Conservation (phyloP, 2,329 filamentous ascomycete species). For the Elsinoe arachidis region DNA sequence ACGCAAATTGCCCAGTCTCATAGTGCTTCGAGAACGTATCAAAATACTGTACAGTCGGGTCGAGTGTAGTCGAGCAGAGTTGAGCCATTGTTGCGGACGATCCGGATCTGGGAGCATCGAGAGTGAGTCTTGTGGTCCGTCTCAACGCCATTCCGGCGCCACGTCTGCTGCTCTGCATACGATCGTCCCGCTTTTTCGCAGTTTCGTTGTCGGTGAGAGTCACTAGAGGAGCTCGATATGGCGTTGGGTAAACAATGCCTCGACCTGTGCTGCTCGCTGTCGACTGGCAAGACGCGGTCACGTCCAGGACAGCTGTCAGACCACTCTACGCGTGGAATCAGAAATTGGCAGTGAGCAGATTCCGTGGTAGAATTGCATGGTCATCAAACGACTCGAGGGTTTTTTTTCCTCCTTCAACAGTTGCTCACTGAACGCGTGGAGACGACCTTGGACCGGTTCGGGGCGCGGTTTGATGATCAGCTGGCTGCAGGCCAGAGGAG, state of each 20-base stretch:
- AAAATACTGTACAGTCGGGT: neutral
- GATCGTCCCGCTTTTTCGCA: neutral
- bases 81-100: neutral
- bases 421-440: slow-evolving; percentile 6
- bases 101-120: neutral
- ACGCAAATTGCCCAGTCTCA: slow-evolving; percentile 3
- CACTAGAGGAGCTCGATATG: neutral
- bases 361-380: neutral
- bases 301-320: neutral
- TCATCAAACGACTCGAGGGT: slow-evolving; percentile 11
- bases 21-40: slow-evolving; percentile 11
- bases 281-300: neutral
- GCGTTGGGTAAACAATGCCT: slow-evolving; percentile 1
- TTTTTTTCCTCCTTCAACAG: neutral
- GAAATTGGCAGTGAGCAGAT: neutral
- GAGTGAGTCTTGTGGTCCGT: slow-evolving; percentile 4
- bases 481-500: neutral
- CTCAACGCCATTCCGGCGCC: slow-evolving; percentile 10
- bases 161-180: neutral
- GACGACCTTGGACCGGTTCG: slow-evolving; percentile 2
- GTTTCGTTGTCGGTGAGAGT: neutral
- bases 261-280: neutral
- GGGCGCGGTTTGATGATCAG: neutral
- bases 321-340: slow-evolving; percentile 1
- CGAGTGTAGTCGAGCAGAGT: neutral